Conservation (phyloP, 2,329 filamentous ascomycete genomes). For the Magnaporthiopsis rhizophila region DNA sequence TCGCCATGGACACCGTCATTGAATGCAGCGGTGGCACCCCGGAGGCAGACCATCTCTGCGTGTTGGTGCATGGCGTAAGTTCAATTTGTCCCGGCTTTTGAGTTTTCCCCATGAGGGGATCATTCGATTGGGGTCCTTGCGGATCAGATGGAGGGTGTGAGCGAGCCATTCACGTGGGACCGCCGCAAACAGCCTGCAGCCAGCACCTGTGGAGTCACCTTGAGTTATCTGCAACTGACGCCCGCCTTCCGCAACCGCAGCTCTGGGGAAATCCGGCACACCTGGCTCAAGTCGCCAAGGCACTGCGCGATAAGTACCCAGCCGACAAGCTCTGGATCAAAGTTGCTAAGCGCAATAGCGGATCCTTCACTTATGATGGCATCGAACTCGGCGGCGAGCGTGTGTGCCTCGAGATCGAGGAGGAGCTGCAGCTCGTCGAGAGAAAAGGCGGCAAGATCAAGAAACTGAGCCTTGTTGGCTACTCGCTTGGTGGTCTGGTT, state of each 20-base stretch:
- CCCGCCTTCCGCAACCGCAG: slow-evolving; percentile 26
- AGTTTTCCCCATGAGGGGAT: background rate
- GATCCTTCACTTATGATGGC: slow-evolving; percentile 64
- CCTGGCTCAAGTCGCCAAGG: slow-evolving; percentile 58
- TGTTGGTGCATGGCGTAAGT: slow-evolving; percentile 68
- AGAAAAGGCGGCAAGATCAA: slow-evolving; percentile 61
- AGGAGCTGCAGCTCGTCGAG: slow-evolving; percentile 49
- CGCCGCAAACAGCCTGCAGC: too few species aligned
- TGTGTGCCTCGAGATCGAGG: slow-evolving; percentile 59
- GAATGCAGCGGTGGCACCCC: slow-evolving; percentile 42
- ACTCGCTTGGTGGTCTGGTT: slow-evolving; percentile 82
- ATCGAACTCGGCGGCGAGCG: slow-evolving; percentile 62
- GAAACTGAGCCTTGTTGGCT: slow-evolving; percentile 81
- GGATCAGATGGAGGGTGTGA: too few species aligned
- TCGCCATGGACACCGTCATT: slow-evolving; percentile 2
- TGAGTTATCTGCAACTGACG: background rate
- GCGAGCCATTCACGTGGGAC: too few species aligned
- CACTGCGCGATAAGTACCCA: slow-evolving; percentile 52
- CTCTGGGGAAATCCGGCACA: slow-evolving; percentile 76
- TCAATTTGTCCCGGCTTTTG: slow-evolving; percentile 5
- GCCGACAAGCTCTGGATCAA: slow-evolving; percentile 62
- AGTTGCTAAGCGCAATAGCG: slow-evolving; percentile 63
- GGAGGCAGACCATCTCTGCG: slow-evolving; percentile 63
- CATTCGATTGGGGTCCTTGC: too few species aligned
- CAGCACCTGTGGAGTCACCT: too few species aligned